Evolutionary conservation across 2,329 filamentous ascomycete genomes (phyloP).

Genomic region (Microcyclosporella mali): DNA sequence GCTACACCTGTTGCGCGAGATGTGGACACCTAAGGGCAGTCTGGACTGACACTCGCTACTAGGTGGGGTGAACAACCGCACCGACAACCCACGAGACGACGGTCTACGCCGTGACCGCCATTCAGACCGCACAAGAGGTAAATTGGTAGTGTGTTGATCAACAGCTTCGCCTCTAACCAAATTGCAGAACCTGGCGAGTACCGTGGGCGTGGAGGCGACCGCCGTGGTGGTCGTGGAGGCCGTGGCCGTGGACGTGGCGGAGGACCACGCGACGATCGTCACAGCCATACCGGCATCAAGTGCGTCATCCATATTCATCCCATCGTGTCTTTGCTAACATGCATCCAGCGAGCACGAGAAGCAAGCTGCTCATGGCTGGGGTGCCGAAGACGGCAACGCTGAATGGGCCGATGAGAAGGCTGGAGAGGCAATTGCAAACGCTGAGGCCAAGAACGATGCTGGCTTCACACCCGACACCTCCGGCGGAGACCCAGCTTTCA

Average conservation of each 20-base stretch:
- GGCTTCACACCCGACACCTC: conserved; percentile 25
- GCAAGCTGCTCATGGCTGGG: conserved; percentile 86
- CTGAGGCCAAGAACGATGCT: conserved; percentile 25
- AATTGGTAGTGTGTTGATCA: conserved; percentile 10
- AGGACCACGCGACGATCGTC: conserved; percentile 52
- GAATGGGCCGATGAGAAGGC: conserved; percentile 89
- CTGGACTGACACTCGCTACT: conserved; percentile 9
- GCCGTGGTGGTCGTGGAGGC: conserved; percentile 46
- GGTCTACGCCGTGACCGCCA: conserved; percentile 46
- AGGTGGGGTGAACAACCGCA: conserved; percentile 77
- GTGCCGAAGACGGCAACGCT: conserved; percentile 66
- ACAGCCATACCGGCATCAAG: conserved; percentile 54
- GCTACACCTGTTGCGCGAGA: not conserved
- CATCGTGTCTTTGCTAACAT: conserved; percentile 20
- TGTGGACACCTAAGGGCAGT: not conserved
- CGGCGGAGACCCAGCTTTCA: conserved; percentile 40
- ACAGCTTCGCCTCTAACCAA: conserved; percentile 2
- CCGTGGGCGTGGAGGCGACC: conserved; percentile 42
- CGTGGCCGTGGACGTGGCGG: conserved; percentile 45
- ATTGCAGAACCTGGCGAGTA: conserved; percentile 25
- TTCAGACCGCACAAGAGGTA: conserved; percentile 34
- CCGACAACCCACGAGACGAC: conserved; percentile 71
- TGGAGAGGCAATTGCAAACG: conserved; percentile 78
- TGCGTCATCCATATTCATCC: conserved; percentile 35
- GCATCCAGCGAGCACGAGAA: conserved; percentile 66